Evolutionary conservation across 2,329 filamentous ascomycete genomes (phyloP).

Genomic region (Fusarium sp.): DNA sequence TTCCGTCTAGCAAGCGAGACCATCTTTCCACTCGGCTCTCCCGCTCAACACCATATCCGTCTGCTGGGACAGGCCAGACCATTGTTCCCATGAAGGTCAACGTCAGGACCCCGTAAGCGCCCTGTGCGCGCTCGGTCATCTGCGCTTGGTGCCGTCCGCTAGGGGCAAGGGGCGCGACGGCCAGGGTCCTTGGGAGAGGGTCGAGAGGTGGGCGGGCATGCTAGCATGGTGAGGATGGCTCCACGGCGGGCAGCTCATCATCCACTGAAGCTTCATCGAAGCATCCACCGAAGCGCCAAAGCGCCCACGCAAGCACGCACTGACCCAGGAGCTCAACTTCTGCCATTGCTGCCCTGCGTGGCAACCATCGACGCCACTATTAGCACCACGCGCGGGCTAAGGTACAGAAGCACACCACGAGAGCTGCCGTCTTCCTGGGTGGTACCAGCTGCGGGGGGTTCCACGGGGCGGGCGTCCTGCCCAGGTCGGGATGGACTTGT

Average conservation of each 20-base stretch:
- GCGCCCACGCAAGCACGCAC: slow-evolving; percentile 29
- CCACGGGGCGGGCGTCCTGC: background rate
- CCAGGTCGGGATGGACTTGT: slow-evolving; percentile 4
- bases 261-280: slow-evolving; percentile 38
- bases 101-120: slow-evolving; percentile 32
- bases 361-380: slow-evolving; percentile 27
- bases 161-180: slow-evolving; percentile 29
- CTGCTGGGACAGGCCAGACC: slow-evolving; percentile 9
- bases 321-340: slow-evolving; percentile 34
- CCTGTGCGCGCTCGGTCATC: slow-evolving; percentile 46
- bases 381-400: slow-evolving; percentile 25
- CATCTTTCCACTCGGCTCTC: slow-evolving; percentile 10
- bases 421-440: slow-evolving; percentile 1
- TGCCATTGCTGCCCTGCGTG: slow-evolving; percentile 22
- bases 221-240: slow-evolving; percentile 11
- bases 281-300: slow-evolving; percentile 37
- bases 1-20: slow-evolving; percentile 16
- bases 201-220: slow-evolving; percentile 1
- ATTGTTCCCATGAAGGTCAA: slow-evolving; percentile 11
- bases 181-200: slow-evolving; percentile 32
- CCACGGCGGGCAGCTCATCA: slow-evolving; percentile 30
- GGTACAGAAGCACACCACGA: slow-evolving; percentile 31
- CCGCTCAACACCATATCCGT: slow-evolving; percentile 1
- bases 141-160: slow-evolving; percentile 43
- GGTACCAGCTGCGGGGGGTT: slow-evolving; percentile 7